These are phyloP conservation scores for Monascus ruber DNA, from an alignment of 2,329 filamentous ascomycete species.

Conservation along the genomic window DNA sequence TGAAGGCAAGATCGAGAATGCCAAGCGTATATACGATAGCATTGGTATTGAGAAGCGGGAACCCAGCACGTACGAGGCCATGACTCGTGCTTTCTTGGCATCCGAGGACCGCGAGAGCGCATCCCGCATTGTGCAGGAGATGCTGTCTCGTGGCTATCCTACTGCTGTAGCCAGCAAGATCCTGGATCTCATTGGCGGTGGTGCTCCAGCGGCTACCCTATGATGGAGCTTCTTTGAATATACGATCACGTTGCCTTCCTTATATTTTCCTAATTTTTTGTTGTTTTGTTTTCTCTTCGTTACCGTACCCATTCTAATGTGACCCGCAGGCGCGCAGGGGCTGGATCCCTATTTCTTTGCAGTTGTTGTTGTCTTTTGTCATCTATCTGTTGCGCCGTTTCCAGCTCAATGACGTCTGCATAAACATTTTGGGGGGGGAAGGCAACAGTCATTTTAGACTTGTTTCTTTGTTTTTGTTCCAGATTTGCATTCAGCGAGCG, in stretches of 20 bases:
- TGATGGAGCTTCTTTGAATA: constrained; percentile 5
- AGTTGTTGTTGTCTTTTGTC: not conserved
- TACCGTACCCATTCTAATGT: not conserved
- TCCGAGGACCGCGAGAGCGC: constrained; percentile 69
- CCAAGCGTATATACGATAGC: constrained; percentile 66
- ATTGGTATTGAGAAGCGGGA: constrained; percentile 71
- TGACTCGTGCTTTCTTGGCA: constrained; percentile 86
- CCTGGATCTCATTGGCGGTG: constrained; percentile 63
- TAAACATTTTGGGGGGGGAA: constrained; percentile 11
- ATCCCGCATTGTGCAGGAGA: constrained; percentile 72
- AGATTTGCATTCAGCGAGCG: constrained; percentile 14
- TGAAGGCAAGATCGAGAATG: constrained; percentile 68
- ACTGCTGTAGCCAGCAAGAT: constrained; percentile 89
- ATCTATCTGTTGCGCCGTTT: too few species aligned
- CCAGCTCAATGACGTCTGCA: constrained; percentile 5
- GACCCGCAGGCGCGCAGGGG: constrained; percentile 2
- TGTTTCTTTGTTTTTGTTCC: constrained; percentile 3
- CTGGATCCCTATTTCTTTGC: constrained; percentile 10
- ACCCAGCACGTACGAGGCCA: constrained; percentile 96
- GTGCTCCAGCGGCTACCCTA: constrained; percentile 11
- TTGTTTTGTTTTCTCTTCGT: constrained; percentile 4
- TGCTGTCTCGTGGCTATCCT: constrained; percentile 81
- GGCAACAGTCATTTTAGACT: constrained; percentile 11
- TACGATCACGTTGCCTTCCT: too few species aligned
- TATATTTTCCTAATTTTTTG: constrained; percentile 2